Conservation (phyloP, 139 green algal genomes). For the Picochlorum sp. region DNA sequence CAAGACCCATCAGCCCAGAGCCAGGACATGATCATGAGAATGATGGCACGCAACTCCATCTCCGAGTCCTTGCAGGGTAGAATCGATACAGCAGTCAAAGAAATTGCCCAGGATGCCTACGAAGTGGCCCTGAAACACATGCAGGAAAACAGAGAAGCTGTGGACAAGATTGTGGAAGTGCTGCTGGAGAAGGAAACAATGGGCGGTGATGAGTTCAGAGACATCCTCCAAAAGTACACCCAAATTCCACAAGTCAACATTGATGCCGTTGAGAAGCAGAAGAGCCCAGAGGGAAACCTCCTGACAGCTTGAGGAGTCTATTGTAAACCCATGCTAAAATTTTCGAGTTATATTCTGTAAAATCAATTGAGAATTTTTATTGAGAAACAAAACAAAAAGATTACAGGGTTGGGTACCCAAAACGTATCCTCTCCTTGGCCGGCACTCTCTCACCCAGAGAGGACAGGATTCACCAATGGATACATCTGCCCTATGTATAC, state of each 20-base stretch:
- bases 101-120: conserved; percentile 73
- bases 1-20: conserved; percentile 72
- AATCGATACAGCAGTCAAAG: conserved; percentile 86
- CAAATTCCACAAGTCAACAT: conserved; percentile 85
- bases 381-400: neutral
- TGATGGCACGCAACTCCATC: conserved; percentile 97
- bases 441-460: conserved; percentile 25
- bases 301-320: conserved; percentile 11
- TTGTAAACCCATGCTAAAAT: conserved; percentile 3
- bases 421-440: too few relatives aligned
- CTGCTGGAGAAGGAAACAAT: conserved; percentile 97
- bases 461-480: conserved; percentile 51
- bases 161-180: conserved; percentile 87
- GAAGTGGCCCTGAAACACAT: conserved; percentile 69
- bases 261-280: conserved; percentile 23
- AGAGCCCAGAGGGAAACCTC: conserved; percentile 13
- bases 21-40: conserved; percentile 97
- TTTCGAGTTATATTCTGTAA: neutral
- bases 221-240: conserved; percentile 58
- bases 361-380: neutral
- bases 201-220: conserved; percentile 85
- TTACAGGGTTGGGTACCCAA: neutral
- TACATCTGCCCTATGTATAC: conserved; percentile 71
- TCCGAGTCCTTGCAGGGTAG: conserved; percentile 86
- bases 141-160: conserved; percentile 81